phyloP scores from a whole-genome alignment of 1,284 basidiomycete genomes.

The Crucibulum parvulum region DNA sequence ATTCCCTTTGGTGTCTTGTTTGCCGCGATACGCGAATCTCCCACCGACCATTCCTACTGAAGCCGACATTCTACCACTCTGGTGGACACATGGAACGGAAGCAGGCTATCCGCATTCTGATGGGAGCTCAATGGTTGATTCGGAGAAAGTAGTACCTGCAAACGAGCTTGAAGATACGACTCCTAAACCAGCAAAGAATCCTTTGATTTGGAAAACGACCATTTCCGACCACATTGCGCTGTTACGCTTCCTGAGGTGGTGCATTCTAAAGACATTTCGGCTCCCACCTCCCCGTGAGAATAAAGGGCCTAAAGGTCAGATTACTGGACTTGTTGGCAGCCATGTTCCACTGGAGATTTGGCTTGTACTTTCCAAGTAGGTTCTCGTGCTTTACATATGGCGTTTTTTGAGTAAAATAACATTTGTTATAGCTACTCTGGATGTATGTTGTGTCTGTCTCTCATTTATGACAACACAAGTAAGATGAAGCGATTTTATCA shows the following conservation, averaged over 20 bases:
- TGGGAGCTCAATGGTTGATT: conserved; percentile 47
- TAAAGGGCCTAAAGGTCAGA: not conserved
- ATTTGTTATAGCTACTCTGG: not conserved
- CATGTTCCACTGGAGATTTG: conserved; percentile 70
- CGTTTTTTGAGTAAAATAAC: not conserved
- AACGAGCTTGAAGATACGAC: conserved; percentile 49
- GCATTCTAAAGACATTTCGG: conserved; percentile 38
- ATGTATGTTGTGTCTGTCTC: no score
- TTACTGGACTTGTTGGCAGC: conserved; percentile 48
- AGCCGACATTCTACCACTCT: conserved; percentile 59
- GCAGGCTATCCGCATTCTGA: not conserved
- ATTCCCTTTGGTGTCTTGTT: not conserved
- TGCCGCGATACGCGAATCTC: conserved; percentile 41
- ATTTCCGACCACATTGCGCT: conserved; percentile 62
- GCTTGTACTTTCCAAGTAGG: conserved; percentile 54
- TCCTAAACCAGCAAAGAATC: conserved; percentile 57
- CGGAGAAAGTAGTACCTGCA: conserved; percentile 56
- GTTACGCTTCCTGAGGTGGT: conserved; percentile 54
- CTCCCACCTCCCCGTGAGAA: conserved; percentile 10
- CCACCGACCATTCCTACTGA: conserved; percentile 25
- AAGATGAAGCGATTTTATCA: conserved; percentile 14
- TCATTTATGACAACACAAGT: not conserved
- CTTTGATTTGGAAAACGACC: conserved; percentile 41
- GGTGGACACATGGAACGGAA: conserved; percentile 42
- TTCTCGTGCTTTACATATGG: not conserved